These are phyloP conservation scores for Zygosaccharomyces kombuchaensis DNA, from an alignment of 805 yeast genomes.

Conservation along the genomic window DNA sequence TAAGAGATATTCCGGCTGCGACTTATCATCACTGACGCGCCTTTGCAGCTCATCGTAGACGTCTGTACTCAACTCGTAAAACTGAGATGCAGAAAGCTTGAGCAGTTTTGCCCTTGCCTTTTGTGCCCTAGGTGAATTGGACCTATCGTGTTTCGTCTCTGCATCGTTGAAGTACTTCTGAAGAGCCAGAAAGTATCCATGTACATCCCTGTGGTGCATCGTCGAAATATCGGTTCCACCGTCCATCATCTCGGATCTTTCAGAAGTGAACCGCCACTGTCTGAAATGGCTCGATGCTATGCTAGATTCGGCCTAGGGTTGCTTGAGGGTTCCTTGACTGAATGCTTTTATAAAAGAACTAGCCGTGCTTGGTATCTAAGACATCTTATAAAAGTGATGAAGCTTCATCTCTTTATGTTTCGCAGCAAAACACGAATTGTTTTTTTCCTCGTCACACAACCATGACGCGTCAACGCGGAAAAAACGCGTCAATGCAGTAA, in stretches of 20 bases:
- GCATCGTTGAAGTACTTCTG: slow-evolving; percentile 29
- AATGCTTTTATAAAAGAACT: neutral
- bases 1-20: slow-evolving; percentile 58
- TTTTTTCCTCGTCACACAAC: neutral
- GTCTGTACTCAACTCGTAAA: slow-evolving; percentile 86
- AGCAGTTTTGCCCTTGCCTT: slow-evolving; percentile 82
- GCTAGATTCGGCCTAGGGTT: neutral
- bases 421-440: slow-evolving; percentile 5
- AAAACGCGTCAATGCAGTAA: slow-evolving; percentile 1
- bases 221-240: slow-evolving; percentile 10
- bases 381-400: slow-evolving; percentile 2
- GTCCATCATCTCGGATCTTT: slow-evolving; percentile 8
- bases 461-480: neutral
- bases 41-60: slow-evolving; percentile 89
- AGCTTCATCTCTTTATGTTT: slow-evolving; percentile 3
- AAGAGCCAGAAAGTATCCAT: slow-evolving; percentile 27
- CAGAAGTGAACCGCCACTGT: neutral
- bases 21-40: slow-evolving; percentile 57
- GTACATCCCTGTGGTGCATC: slow-evolving; percentile 21
- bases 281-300: neutral
- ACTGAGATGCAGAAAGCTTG: slow-evolving; percentile 76
- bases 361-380: neutral
- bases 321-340: neutral
- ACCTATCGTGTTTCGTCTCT: slow-evolving; percentile 30
- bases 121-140: slow-evolving; percentile 50